Evolutionary conservation across 108 stramenopile species (phyloP), one percentile per base, ranked within the genome.

Genomic region (Cylindrotheca closterium): DNA sequence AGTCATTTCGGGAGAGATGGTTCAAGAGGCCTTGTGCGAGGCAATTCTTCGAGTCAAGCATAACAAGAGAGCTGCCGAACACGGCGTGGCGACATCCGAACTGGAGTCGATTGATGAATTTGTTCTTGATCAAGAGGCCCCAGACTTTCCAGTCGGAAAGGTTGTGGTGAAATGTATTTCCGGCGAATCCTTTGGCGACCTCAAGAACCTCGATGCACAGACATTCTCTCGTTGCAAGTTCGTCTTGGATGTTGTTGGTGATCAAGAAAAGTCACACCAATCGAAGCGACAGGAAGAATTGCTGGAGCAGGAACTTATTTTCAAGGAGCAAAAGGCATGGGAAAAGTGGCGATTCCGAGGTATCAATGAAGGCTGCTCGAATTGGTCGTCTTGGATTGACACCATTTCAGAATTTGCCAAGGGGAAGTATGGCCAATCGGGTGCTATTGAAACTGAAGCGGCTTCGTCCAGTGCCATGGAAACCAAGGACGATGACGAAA

Each of bases 311-410:
- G 72, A 82, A 52, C 29, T 29, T 12, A 48, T 67, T 27, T 75
- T 55, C 49, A 75, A 75, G 30, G 56, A 68, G 31, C 56, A 56
- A 54, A 77, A 75, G 34, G 55, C 70, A 22, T 78, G 77, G 74
- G 77, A 66, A 10, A 60, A 46, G 19, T 77, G 74, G 77, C 55
- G 84, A 52, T 71, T 51, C 67, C 68, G 70, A 29, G 71, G 74
- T 4, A 78, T 85, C 58, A 68, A 85, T 58, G 70, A 69, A 34
- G 84, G 84, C 27, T 63, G 71, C 51, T 54, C 77, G 1, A 24
- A 60, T 0, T 85, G 84, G 84, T 74, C 84, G 3, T 31, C 30
- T 1, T 85, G 84, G 84, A 27, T 50, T 1, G 62, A 59, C 10
- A 53, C 63, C 26, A 60, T 73, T 7, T 23, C 54, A 33, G 31